A percentile compares a stretch with the other conserved stretches of the same genome.
These are phyloP conservation scores for Musa acuminata DNA, from an alignment of 176 grass and related monocot genomes.

Conservation along the genomic window DNA sequence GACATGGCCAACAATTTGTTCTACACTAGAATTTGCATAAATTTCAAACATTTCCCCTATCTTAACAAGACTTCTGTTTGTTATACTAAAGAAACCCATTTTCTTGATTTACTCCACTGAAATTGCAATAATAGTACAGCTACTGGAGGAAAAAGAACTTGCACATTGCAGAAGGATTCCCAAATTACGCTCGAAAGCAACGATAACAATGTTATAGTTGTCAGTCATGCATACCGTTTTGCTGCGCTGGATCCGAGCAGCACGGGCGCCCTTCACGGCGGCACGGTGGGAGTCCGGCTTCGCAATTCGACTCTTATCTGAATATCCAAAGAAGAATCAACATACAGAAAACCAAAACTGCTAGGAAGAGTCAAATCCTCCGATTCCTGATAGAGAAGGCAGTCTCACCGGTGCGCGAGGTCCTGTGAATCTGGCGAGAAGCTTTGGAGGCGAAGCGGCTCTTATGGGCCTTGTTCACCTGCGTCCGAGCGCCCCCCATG, in stretches of 20 bases:
- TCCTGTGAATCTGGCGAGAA: constrained; percentile 69
- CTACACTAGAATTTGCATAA: no score
- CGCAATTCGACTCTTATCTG: constrained; percentile 51
- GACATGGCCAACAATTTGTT: no score
- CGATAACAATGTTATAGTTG: background rate
- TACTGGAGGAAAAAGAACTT: background rate
- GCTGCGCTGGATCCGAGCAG: constrained; percentile 65
- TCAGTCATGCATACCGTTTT: constrained; percentile 45
- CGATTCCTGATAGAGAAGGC: no score
- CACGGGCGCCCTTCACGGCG: constrained; percentile 53
- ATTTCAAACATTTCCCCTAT: no score
- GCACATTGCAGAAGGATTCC: background rate
- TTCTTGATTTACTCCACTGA: no score
- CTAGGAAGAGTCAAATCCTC: background rate
- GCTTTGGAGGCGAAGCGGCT: constrained; percentile 76
- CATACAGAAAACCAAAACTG: constrained; percentile 8
- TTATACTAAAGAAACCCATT: no score
- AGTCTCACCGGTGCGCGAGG: constrained; percentile 12
- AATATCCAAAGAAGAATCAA: background rate
- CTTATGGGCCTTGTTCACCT: constrained; percentile 96
- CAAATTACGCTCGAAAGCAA: background rate
- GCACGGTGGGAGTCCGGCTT: constrained; percentile 44
- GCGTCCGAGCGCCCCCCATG: constrained; percentile 58
- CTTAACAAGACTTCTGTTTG: no score
- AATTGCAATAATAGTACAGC: no score